Evolutionary conservation across 495 filamentous ascomycete species (phyloP).

Genomic region (Daldinia grandis): DNA sequence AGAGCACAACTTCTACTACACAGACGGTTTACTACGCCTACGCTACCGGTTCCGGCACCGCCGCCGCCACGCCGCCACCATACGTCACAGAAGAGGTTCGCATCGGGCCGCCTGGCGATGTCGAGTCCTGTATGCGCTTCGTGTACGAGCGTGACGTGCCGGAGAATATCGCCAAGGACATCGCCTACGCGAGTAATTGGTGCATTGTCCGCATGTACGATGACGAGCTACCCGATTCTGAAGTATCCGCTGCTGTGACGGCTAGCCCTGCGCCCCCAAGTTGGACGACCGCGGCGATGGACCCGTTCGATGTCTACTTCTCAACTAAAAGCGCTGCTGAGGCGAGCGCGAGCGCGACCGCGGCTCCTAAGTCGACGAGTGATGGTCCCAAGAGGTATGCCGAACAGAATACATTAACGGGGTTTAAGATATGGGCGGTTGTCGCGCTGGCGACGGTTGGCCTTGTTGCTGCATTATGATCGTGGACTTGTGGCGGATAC

Average conservation of each 20-base stretch:
- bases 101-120: conserved; percentile 2
- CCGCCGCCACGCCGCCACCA: conserved; percentile 15
- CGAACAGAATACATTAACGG: neutral
- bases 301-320: conserved; percentile 2
- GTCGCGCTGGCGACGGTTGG: conserved; percentile 15
- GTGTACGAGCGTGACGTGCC: conserved; percentile 39
- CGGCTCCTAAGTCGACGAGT: conserved; percentile 19
- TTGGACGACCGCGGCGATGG: conserved; percentile 31
- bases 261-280: conserved; percentile 32
- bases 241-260: conserved; percentile 23
- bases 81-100: conserved; percentile 15
- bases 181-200: conserved; percentile 24
- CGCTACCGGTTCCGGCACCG: conserved; percentile 25
- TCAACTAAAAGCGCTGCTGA: conserved; percentile 5
- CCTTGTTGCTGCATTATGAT: conserved; percentile 19
- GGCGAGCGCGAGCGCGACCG: conserved; percentile 17
- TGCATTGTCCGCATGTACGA: conserved; percentile 31
- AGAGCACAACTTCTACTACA: conserved; percentile 18
- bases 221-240: conserved; percentile 15
- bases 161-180: conserved; percentile 18
- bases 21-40: conserved; percentile 17
- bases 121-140: conserved; percentile 35
- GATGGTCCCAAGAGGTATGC: neutral
- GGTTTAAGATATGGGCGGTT: conserved; percentile 21
- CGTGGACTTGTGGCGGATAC: neutral